Conservation (phyloP, 495 filamentous ascomycete genomes). For the Sordaria brevicollis region DNA sequence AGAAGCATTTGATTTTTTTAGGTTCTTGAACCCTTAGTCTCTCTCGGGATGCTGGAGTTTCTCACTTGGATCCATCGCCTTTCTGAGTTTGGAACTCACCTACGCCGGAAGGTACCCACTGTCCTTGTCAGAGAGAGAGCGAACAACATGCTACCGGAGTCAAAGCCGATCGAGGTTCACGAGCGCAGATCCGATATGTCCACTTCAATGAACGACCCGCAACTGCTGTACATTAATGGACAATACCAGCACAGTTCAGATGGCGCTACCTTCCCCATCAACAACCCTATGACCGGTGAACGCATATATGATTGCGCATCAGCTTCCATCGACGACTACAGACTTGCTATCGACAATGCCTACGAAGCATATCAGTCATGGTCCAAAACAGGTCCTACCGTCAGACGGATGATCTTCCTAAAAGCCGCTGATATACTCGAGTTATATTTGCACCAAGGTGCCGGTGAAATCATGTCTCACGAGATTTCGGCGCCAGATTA, state of each 20-base stretch:
- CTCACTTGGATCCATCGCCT: neutral
- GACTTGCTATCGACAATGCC: slow-evolving; percentile 47
- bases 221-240: slow-evolving; percentile 52
- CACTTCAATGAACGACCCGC: slow-evolving; percentile 5
- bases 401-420: slow-evolving; percentile 54
- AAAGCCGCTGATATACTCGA: slow-evolving; percentile 56
- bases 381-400: slow-evolving; percentile 45
- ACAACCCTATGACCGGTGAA: slow-evolving; percentile 46
- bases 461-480: slow-evolving; percentile 35
- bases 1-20: neutral
- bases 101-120: neutral
- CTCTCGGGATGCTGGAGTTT: neutral
- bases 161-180: neutral
- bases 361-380: slow-evolving; percentile 54
- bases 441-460: slow-evolving; percentile 51
- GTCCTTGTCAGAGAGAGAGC: neutral
- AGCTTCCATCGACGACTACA: slow-evolving; percentile 48
- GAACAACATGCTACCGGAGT: neutral
- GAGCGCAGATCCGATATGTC: neutral
- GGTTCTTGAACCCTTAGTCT: neutral
- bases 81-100: neutral
- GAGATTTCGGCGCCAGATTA: slow-evolving; percentile 26
- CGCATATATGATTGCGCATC: slow-evolving; percentile 46
- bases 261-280: slow-evolving; percentile 49
- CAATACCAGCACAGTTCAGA: slow-evolving; percentile 40